These are phyloP conservation scores for Kernera saxatilis DNA, from an alignment of 345 rosid species.

Conservation along the genomic window DNA sequence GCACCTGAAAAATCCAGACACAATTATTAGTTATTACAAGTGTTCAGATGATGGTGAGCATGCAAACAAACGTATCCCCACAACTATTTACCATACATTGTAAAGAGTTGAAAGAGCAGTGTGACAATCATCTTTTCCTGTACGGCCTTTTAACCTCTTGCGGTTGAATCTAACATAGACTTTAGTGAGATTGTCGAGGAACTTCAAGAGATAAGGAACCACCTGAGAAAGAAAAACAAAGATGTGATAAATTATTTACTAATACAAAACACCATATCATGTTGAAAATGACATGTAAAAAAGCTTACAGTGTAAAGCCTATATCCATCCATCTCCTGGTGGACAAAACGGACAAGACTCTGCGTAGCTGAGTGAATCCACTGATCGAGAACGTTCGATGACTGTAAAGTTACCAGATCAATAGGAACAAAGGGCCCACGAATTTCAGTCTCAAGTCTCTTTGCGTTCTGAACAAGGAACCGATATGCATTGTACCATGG, in stretches of 20 bases:
- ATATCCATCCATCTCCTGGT: constrained; percentile 88
- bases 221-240: constrained; percentile 44
- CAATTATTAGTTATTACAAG: not conserved
- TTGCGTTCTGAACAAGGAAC: constrained; percentile 95
- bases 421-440: constrained; percentile 50
- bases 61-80: constrained; percentile 2
- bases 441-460: constrained; percentile 87
- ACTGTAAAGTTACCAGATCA: constrained; percentile 48
- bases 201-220: constrained; percentile 89
- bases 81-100: constrained; percentile 51
- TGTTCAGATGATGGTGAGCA: not conserved
- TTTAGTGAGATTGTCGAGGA: constrained; percentile 94
- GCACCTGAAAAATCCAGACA: constrained; percentile 58
- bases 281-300: not conserved
- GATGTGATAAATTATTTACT: not conserved
- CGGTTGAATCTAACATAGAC: constrained; percentile 96
- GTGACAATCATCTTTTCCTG: constrained; percentile 83
- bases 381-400: constrained; percentile 81
- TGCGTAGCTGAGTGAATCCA: constrained; percentile 97
- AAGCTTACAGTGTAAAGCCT: constrained; percentile 84
- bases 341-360: constrained; percentile 90
- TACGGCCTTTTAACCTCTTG: constrained; percentile 94
- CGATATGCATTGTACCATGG: constrained; percentile 98
- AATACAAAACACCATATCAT: not conserved
- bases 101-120: constrained; percentile 87